Evolutionary conservation across 116 monocot genomes (phyloP).

Genomic region (Zostera marina): DNA sequence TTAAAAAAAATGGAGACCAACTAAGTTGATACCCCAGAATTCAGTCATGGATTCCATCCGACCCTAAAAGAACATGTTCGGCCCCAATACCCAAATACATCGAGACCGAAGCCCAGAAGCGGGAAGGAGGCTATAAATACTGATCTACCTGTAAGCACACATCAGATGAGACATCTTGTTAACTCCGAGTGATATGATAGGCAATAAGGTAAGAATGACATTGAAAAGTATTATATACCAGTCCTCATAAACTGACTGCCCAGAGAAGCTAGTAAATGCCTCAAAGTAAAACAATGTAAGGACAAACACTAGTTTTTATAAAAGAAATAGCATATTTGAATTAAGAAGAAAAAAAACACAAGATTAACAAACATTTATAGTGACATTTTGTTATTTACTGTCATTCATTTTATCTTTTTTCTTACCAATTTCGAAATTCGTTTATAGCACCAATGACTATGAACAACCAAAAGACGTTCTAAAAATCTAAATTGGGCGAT

Average conservation of each 20-base stretch:
- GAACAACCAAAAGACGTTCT: conserved; percentile 66
- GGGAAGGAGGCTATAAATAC: background rate
- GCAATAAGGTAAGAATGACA: conserved; percentile 52
- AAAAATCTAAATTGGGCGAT: conserved; percentile 49
- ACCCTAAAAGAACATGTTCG: no score
- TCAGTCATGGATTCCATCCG: no score
- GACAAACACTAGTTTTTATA: conserved; percentile 72
- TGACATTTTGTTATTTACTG: background rate
- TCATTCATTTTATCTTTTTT: background rate
- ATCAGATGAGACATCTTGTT: conserved; percentile 69
- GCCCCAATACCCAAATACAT: no score
- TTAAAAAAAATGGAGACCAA: no score
- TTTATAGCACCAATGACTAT: conserved; percentile 93
- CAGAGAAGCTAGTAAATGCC: conserved; percentile 61
- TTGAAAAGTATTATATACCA: conserved; percentile 81
- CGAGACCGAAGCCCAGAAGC: no score
- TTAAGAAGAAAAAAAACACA: background rate
- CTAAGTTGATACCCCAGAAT: no score
- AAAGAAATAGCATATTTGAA: conserved; percentile 76
- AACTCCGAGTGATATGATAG: conserved; percentile 57
- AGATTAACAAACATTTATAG: background rate
- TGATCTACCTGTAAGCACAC: conserved; percentile 49
- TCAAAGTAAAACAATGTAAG: conserved; percentile 76
- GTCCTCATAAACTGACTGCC: conserved; percentile 73
- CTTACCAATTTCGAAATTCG: conserved; percentile 76